Evolutionary conservation across 371 early-diverging fungal genomes (phyloP), one percentile per base, ranked within the genome.

Genomic region (Haplosporangium sp.): DNA sequence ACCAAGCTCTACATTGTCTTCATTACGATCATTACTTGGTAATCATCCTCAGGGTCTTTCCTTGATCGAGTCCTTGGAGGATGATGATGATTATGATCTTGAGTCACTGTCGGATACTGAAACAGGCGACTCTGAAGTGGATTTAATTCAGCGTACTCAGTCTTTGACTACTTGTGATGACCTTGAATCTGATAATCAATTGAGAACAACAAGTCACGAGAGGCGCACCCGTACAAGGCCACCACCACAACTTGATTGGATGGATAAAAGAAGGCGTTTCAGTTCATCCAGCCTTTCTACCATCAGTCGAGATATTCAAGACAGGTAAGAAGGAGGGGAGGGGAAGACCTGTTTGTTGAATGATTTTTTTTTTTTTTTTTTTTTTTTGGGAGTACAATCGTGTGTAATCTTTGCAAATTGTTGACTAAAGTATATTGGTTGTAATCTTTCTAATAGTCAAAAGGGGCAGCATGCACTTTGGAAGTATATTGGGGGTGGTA

Each of bases 401-500:
- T 56, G n/a, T 37, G 5, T 60, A 19, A 63, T 7, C 34, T 27
- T 27, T 27, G 27, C 27, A 27, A 4, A 19, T 20, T 35, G 52
- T 38, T 20, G 42, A 71, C 72, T 65, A 48, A 72, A 57, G 39
- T 52, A 38, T 52, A 27, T 48, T 59, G 42, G 42, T 48, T 39
- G 7, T 58, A 17, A 15, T 53, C 11, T 52, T 48, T 35, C 8
- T 13, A 9, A 17, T 42, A 79, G 81, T 44, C 81, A 79, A 71
- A 79, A 79, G 58, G 74, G 81, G 11, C 81, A 79, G 63, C 81
- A 79, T 68, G 81, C 74, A 15, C 69, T 79, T 17, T 79, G 81
- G 81, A 79, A 79, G 60, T 79, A 79, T 63, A 79, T 79, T 62
- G 81, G 81, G 1, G 81, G 81, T 34, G 81, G 81, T 47, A 79